Base-by-base conservation (phyloP, 257 asterid genomes). In the Penstemon barbatus region DNA sequence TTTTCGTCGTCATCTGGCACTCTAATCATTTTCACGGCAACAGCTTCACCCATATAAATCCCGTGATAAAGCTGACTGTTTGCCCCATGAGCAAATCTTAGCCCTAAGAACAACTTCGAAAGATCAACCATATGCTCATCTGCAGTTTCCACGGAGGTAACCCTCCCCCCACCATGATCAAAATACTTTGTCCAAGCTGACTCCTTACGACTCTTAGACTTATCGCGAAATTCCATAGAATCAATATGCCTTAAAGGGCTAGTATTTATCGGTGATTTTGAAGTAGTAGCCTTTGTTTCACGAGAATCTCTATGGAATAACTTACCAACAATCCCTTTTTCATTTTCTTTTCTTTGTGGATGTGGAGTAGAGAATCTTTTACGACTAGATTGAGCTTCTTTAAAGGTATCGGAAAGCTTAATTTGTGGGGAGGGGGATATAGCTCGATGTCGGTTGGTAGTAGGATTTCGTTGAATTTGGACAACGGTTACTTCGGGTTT, bases 21-120 rank as follows among this genome's bases (percentile, higher is more conserved):
- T 71, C 81, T 72, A 40, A 84, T 84, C 33, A 88, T 77, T 51
- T 88, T 88, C 9, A 88, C 85, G 0, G 92, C 92, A 65, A 88
- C 92, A 1, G 90, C 82, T 52, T 85, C 78, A 10, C 79, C 95
- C 79, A 60, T 75, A 60, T 87, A 87, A 10, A 70, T 69, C 66
- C 95, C 91, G 59, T 74, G 95, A 75, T 87, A 87, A 52, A 87
- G 87, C 71, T 82, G 87, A 68, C 91, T 87, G 49, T 87, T 82
- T 0, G 92, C 87, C 45, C 92, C 95, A 51, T 85, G 90, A 15
- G 92, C 88, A 74, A 88, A 85, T 63, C 78, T 83, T 6, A 74
- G 54, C 50, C 95, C 95, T 33, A 88, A 79, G 50, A 78, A 80
- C 44, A 88, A 68, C 82, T 82, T 78, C 0, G 92, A 84, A 60